Evolutionary conservation across 768 basidiomycete species (phyloP), one percentile per base, ranked within the genome.

Genomic region (Cyclocybe cylindracea): DNA sequence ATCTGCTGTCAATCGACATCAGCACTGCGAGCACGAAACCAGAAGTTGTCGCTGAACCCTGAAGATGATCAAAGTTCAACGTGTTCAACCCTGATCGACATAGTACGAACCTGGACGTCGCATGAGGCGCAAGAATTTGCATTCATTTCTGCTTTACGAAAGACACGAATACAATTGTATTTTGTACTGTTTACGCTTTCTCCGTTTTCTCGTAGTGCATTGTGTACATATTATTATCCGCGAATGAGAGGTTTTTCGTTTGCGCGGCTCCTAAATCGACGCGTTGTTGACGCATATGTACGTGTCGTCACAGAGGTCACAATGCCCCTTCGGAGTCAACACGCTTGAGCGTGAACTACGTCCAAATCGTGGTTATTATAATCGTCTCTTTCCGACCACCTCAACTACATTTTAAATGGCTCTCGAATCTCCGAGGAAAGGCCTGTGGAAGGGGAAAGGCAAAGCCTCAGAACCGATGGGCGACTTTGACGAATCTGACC

Each of bases 361-460:
- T 24, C 24, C 5, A 24, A 5, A 24, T 24, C 24, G 24, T 24
- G 24, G 24, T 5, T 24, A 24, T 24, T 2, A 24, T 24, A 24
- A 24, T 24, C 24, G 24, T 24, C 29, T 42, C 42, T 36, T 32
- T 31, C 37, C 40, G 10, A 39, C 32, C 18, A 35, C 45, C 45
- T 53, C 31, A 7, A n/a, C 13, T 32, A 19, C 19, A 16, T n/a
- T 36, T 19, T 18, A 29, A 33, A 57, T 57, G 53, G 36, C 37
- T 16, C 37, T 37, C 2, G 38, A 47, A 35, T 50, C 53, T 35
- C 61, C 60, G 29, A 43, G 35, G 33, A 59, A 61, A 29, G 47
- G 48, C n/a, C 51, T 65, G n/a, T 74, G 79, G 78, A 87, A 86
- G 61, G 86, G 82, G 34, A 87, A 87, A 67, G 74, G 53, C 11